Conservation (phyloP, 768 basidiomycete species). For the Phanerodontia chrysosporium region DNA sequence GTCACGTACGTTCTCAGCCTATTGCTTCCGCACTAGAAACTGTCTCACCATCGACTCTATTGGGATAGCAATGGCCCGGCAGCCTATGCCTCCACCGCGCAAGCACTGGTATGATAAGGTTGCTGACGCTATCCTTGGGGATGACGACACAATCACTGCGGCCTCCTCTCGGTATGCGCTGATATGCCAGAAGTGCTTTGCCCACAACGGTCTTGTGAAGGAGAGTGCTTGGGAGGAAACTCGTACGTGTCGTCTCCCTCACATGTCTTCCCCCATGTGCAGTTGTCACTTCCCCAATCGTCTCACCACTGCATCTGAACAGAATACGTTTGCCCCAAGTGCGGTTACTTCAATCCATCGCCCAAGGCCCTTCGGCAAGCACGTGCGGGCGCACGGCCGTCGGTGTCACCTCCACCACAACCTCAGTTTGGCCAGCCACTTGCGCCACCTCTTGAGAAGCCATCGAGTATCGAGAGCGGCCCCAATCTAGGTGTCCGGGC, state of each 20-base stretch:
- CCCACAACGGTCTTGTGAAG: conserved; percentile 85
- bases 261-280: not conserved
- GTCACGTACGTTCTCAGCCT: conserved; percentile 30
- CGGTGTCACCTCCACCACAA: conserved; percentile 30
- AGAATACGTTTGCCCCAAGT: conserved; percentile 89
- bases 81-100: conserved; percentile 46
- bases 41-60: not conserved
- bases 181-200: conserved; percentile 84
- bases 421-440: conserved; percentile 27
- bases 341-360: conserved; percentile 74
- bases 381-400: conserved; percentile 26
- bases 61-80: conserved; percentile 34
- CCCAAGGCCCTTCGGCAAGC: conserved; percentile 21
- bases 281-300: not conserved
- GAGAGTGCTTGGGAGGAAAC: conserved; percentile 78
- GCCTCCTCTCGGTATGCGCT: conserved; percentile 65
- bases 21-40: not conserved
- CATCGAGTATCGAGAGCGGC: not conserved
- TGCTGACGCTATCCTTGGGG: conserved; percentile 83
- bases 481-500: not conserved
- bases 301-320: not conserved
- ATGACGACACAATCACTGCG: conserved; percentile 45
- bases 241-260: conserved; percentile 48
- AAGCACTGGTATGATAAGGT: conserved; percentile 86
- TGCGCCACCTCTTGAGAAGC: conserved; percentile 3